Evolutionary conservation across 768 basidiomycete genomes (phyloP).

Genomic region (Phylloporus arenicola): DNA sequence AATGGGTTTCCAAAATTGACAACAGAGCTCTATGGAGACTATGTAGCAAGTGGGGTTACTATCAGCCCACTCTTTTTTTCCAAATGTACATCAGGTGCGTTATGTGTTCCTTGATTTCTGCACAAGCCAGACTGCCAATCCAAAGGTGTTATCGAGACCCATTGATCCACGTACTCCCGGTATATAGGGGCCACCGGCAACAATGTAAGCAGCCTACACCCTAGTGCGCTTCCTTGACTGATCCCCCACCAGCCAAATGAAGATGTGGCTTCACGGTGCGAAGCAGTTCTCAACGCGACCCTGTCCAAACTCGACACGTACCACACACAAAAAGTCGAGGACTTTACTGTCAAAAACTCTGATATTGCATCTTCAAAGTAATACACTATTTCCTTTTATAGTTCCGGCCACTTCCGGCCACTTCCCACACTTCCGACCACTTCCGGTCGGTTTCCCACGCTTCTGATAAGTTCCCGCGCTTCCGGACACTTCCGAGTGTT

Average conservation of each 20-base stretch:
- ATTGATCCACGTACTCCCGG: conserved; percentile 59
- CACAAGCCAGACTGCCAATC: background rate
- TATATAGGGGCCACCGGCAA: conserved; percentile 50
- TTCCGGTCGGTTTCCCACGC: too few species aligned
- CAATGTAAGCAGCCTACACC: conserved; percentile 11
- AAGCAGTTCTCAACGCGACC: conserved; percentile 83
- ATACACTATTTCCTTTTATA: too few species aligned
- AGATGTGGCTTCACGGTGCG: conserved; percentile 67
- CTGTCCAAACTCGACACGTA: conserved; percentile 86
- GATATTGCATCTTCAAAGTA: too few species aligned
- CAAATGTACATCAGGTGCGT: conserved; percentile 66
- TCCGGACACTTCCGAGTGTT: too few species aligned
- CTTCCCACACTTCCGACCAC: too few species aligned
- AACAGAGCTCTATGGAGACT: too few species aligned
- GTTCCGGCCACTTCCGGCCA: too few species aligned
- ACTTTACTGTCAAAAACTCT: too few species aligned
- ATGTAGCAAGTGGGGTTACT: too few species aligned
- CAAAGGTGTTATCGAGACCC: conserved; percentile 71
- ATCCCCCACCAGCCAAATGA: conserved; percentile 46
- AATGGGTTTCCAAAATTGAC: too few species aligned
- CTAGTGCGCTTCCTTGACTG: background rate
- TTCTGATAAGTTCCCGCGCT: too few species aligned
- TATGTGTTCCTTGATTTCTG: background rate
- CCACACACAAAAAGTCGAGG: conserved; percentile 67
- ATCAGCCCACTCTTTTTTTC: too few species aligned